phyloP scores from a whole-genome alignment of 345 rosid species.

The Corymbia maculata region DNA sequence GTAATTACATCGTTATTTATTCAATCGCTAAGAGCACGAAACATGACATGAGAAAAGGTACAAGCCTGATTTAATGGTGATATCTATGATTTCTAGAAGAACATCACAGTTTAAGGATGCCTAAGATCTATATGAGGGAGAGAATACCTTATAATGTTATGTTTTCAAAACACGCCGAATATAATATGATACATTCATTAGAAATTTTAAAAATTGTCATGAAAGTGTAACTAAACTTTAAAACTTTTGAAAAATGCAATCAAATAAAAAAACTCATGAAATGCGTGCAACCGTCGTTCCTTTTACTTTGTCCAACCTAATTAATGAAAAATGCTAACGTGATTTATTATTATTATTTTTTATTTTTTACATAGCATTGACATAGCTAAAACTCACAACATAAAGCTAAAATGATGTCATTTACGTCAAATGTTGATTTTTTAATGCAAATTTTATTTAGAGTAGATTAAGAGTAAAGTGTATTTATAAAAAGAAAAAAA shows the following conservation, averaged over 20 bases:
- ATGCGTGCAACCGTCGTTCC: accelerated
- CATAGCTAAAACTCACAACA: not conserved
- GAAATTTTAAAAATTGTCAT: not conserved
- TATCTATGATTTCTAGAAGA: not conserved
- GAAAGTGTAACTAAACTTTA: accelerated
- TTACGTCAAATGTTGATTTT: not conserved
- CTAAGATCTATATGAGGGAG: not conserved
- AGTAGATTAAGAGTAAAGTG: not conserved
- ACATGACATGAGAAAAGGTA: not conserved
- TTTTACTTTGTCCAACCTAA: accelerated
- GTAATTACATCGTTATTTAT: not conserved
- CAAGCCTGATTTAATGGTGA: not conserved
- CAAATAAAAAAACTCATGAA: not conserved
- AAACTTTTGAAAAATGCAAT: accelerated
- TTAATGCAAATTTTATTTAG: not conserved
- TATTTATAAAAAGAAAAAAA: not conserved
- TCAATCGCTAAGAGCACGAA: not conserved
- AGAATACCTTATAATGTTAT: not conserved
- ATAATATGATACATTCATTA: accelerated
- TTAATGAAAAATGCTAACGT: not conserved
- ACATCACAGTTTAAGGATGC: not conserved
- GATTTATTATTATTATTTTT: accelerated
- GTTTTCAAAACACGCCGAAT: not conserved
- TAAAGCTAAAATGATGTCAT: not conserved
- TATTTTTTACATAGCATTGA: accelerated